phyloP scores from a whole-genome alignment of 331 rosid species.

The Rosa hybrid region DNA sequence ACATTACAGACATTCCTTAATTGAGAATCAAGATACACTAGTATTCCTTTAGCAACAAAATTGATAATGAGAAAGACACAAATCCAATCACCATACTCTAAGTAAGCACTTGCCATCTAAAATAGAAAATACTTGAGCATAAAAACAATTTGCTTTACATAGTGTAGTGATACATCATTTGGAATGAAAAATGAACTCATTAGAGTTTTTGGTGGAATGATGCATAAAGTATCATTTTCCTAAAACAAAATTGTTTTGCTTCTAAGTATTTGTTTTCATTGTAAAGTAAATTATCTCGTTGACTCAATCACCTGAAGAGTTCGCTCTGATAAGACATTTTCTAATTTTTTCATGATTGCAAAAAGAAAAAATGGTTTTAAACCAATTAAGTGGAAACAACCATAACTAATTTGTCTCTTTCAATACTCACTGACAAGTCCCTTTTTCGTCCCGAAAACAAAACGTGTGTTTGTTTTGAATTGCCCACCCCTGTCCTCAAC shows the following conservation, averaged over 20 bases:
- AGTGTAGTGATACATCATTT: background rate
- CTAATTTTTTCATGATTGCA: no score
- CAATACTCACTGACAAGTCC: background rate
- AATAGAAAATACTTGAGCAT: background rate
- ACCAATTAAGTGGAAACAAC: background rate
- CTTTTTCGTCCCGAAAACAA: background rate
- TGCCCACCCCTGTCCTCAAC: no score
- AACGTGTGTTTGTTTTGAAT: background rate
- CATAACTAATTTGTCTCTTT: background rate
- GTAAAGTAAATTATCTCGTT: background rate
- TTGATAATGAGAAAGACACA: background rate
- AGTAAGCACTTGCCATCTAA: background rate
- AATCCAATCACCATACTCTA: background rate
- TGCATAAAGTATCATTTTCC: background rate
- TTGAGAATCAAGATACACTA: no score
- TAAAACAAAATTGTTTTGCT: no score
- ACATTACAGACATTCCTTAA: no score
- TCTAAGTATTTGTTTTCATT: no score
- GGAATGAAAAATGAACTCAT: background rate
- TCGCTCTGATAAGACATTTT: no score
- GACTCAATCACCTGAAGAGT: background rate
- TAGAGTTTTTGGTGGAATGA: no score
- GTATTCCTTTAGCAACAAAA: background rate
- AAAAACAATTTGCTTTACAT: background rate
- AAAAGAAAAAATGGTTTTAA: no score